Evolutionary conservation across 2,329 filamentous ascomycete species (phyloP).

Genomic region (Macroventuria anomochaeta): DNA sequence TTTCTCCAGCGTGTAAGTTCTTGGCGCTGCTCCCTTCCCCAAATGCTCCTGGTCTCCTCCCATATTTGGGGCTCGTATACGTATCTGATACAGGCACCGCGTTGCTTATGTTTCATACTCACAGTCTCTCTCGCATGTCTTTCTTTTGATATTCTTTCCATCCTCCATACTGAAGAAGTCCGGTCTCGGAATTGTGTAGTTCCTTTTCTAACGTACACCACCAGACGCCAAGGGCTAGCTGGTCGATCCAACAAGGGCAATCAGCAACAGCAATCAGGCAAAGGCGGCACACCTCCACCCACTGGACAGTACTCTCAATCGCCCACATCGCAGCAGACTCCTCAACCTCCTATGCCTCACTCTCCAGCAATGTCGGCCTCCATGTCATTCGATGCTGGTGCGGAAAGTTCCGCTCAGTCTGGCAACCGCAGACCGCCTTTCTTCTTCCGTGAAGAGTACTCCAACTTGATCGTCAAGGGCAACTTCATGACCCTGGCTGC

Average conservation of each 20-base stretch:
- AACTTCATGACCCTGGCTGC: slow-evolving; percentile 97
- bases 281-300: slow-evolving; percentile 48
- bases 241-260: slow-evolving; percentile 52
- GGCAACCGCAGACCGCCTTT: slow-evolving; percentile 72
- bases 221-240: slow-evolving; percentile 52
- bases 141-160: slow-evolving; percentile 10
- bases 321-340: slow-evolving; percentile 43
- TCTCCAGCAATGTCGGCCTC: slow-evolving; percentile 49
- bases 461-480: slow-evolving; percentile 90
- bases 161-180: slow-evolving; percentile 9
- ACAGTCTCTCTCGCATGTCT: slow-evolving; percentile 23
- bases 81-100: slow-evolving; percentile 37
- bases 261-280: slow-evolving; percentile 40
- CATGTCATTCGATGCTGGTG: slow-evolving; percentile 68
- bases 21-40: slow-evolving; percentile 42
- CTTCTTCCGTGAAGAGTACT: slow-evolving; percentile 77
- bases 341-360: slow-evolving; percentile 45
- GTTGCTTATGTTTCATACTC: slow-evolving; percentile 34
- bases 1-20: slow-evolving; percentile 53
- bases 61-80: slow-evolving; percentile 33
- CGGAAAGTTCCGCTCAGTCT: slow-evolving; percentile 44
- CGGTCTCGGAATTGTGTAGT: slow-evolving; percentile 9
- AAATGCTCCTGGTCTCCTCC: slow-evolving; percentile 33
- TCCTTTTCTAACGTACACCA: slow-evolving; percentile 35
- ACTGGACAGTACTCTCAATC: slow-evolving; percentile 44